phyloP scores from a whole-genome alignment of 495 filamentous ascomycete species.

The Immersiella caudata region DNA sequence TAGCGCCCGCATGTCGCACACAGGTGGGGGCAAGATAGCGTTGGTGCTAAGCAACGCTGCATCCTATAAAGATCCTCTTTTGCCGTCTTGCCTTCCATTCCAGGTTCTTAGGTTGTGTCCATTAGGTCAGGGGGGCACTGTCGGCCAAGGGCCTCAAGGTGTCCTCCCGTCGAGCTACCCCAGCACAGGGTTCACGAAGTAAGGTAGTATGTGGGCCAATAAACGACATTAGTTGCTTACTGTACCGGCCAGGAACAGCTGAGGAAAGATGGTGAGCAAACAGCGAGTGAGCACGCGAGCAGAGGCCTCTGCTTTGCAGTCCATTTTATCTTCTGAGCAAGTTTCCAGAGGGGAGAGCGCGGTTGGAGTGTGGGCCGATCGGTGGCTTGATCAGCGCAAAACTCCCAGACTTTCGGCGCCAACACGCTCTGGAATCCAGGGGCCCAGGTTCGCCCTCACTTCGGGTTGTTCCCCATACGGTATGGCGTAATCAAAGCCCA shows the following conservation, averaged over 20 bases:
- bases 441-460: neutral
- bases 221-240: neutral
- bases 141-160: neutral
- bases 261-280: neutral
- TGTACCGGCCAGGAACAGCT: neutral
- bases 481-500: neutral
- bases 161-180: neutral
- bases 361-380: neutral
- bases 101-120: slow-evolving; percentile 1
- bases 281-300: neutral
- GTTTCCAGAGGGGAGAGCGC: neutral
- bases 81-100: neutral
- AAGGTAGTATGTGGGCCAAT: neutral
- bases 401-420: neutral
- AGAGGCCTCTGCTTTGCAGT: neutral
- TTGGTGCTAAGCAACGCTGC: neutral
- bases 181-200: neutral
- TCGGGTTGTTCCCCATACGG: neutral
- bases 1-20: slow-evolving; percentile 9
- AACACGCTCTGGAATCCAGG: neutral
- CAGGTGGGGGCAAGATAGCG: neutral
- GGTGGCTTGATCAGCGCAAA: neutral
- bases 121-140: neutral
- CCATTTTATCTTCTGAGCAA: too few species aligned
- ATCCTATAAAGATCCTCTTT: neutral